phyloP scores from a whole-genome alignment of 2,329 filamentous ascomycete species.

The Beauveria pseudobassiana region DNA sequence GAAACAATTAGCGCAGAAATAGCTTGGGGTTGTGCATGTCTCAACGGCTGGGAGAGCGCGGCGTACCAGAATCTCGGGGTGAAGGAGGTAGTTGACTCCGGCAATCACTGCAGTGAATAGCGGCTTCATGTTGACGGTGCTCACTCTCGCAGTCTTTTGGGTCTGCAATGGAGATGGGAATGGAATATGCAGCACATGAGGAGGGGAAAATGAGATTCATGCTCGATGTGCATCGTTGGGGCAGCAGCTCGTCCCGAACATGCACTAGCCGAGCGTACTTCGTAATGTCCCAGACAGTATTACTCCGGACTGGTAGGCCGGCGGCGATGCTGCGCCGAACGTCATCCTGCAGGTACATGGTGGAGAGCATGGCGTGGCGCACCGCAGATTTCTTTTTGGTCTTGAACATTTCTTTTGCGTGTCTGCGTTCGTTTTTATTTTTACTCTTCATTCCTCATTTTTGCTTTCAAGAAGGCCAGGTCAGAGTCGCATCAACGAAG shows the following conservation, averaged over 20 bases:
- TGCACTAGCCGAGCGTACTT: not conserved
- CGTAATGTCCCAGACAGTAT: not conserved
- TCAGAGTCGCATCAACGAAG: no score
- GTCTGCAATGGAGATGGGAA: not conserved
- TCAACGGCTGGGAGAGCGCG: not conserved
- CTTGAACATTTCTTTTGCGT: not conserved
- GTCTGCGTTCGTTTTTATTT: not conserved
- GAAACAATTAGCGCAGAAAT: not conserved
- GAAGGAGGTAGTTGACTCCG: conserved; percentile 10
- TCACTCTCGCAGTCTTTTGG: not conserved
- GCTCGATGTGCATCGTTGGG: not conserved
- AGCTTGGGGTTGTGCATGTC: not conserved
- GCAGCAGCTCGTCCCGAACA: not conserved
- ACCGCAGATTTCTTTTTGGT: not conserved
- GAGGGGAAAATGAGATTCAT: not conserved
- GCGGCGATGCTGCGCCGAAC: not conserved
- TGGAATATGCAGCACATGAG: not conserved
- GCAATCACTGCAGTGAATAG: conserved; percentile 10
- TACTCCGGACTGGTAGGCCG: not conserved
- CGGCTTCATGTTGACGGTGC: conserved; percentile 9
- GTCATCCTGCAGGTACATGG: not conserved
- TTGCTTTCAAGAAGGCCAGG: no score
- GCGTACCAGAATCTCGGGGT: conserved; percentile 9
- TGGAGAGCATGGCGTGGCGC: not conserved
- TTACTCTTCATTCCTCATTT: not conserved